Conservation (phyloP, 371 early-diverging fungal species). For the Mortierella sp. region DNA sequence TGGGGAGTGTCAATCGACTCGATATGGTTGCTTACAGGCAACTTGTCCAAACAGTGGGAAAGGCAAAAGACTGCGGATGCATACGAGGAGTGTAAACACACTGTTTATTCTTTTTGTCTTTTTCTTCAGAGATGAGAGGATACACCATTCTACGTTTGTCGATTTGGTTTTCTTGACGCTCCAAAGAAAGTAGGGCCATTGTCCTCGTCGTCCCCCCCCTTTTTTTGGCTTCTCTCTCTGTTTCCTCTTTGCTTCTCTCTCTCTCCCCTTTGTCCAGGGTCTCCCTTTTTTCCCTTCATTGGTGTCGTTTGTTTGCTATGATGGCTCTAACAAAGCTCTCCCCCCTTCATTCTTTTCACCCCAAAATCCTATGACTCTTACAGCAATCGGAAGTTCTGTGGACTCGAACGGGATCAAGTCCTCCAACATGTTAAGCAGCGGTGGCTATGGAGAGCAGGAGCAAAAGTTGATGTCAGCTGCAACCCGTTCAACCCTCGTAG, state of each 20-base stretch:
- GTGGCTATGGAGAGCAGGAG: background rate
- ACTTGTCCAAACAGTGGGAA: background rate
- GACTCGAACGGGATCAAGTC: background rate
- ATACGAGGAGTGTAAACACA: background rate
- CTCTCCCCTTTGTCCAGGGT: background rate
- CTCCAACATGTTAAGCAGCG: background rate
- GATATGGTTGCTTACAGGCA: no score
- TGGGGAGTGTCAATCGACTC: background rate
- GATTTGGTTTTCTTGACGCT: background rate
- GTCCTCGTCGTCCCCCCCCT: background rate
- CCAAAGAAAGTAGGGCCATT: conserved; percentile 1
- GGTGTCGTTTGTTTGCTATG: background rate
- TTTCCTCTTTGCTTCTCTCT: background rate
- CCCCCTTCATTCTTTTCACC: background rate
- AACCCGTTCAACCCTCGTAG: background rate
- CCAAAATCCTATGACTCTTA: background rate
- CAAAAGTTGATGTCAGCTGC: background rate
- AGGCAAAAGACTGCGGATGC: background rate
- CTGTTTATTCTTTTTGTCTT: background rate
- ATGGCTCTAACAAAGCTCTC: background rate
- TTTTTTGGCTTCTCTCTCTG: background rate
- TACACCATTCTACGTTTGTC: background rate
- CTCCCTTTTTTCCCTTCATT: background rate
- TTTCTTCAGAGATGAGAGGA: background rate
- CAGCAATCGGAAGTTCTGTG: background rate